These are phyloP conservation scores for Diutina mesorugosa DNA, from an alignment of 1,139 yeast genomes.

Conservation along the genomic window DNA sequence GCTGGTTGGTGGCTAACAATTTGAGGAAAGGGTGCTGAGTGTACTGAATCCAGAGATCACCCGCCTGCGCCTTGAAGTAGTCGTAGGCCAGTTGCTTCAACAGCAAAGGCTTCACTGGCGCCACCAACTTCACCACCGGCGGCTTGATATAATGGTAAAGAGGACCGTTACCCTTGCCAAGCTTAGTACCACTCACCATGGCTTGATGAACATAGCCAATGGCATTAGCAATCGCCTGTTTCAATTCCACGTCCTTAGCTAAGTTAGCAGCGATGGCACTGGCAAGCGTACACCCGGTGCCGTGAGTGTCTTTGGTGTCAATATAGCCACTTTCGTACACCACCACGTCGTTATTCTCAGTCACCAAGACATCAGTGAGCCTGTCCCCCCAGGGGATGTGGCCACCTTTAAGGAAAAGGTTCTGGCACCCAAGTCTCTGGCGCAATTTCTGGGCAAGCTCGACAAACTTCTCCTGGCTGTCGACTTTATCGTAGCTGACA, in stretches of 20 bases:
- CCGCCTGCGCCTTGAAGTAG: slow-evolving; percentile 42
- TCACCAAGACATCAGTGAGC: slow-evolving; percentile 9
- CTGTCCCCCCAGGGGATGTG: slow-evolving; percentile 42
- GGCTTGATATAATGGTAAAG: slow-evolving; percentile 37
- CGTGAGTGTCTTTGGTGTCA: slow-evolving; percentile 54
- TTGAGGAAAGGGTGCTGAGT: slow-evolving; percentile 50
- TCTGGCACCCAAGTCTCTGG: slow-evolving; percentile 27
- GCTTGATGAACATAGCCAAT: slow-evolving; percentile 60
- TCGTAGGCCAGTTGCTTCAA: slow-evolving; percentile 19
- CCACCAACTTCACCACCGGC: background rate
- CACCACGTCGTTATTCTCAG: background rate
- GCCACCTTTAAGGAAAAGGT: slow-evolving; percentile 73
- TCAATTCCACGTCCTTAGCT: slow-evolving; percentile 37
- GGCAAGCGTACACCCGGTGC: slow-evolving; percentile 85
- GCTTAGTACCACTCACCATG: slow-evolving; percentile 22
- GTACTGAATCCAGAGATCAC: slow-evolving; percentile 44
- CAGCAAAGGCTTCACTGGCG: background rate
- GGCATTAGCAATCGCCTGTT: slow-evolving; percentile 39
- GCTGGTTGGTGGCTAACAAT: slow-evolving; percentile 36
- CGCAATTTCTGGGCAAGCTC: slow-evolving; percentile 32
- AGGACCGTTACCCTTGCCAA: slow-evolving; percentile 65
- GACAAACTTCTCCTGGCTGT: slow-evolving; percentile 17
- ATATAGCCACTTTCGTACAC: slow-evolving; percentile 38
- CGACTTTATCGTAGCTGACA: slow-evolving; percentile 5
- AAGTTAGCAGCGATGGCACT: slow-evolving; percentile 70